Evolutionary conservation across 257 asterid genomes (phyloP).

Genomic region (Fraxinus quadrangulata): DNA sequence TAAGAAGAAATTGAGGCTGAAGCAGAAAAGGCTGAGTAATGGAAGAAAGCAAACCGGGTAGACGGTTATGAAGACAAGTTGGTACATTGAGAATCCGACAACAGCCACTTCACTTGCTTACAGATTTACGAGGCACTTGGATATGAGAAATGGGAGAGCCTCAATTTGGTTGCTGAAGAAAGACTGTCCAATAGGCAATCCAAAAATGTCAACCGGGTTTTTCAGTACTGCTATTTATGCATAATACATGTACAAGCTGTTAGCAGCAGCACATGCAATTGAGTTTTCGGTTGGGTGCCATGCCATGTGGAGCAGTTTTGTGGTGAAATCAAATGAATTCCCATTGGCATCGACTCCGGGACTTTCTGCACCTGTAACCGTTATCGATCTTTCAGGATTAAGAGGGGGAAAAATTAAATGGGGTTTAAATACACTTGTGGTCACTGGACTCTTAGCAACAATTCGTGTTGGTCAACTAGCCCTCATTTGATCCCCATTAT

Average conservation of each 20-base stretch:
- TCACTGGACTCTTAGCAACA: neutral
- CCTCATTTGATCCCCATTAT: too few species aligned
- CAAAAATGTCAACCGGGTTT: slow-evolving; percentile 34
- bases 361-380: slow-evolving; percentile 63
- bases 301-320: slow-evolving; percentile 79
- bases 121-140: slow-evolving; percentile 40
- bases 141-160: slow-evolving; percentile 34
- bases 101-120: slow-evolving; percentile 22
- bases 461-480: neutral
- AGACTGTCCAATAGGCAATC: slow-evolving; percentile 34
- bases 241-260: slow-evolving; percentile 82
- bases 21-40: slow-evolving; percentile 30
- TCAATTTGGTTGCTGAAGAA: slow-evolving; percentile 28
- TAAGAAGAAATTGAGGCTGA: slow-evolving; percentile 31
- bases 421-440: neutral
- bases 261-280: slow-evolving; percentile 83
- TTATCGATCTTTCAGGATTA: slow-evolving; percentile 1
- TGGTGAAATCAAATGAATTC: slow-evolving; percentile 72
- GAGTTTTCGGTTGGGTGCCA: slow-evolving; percentile 88
- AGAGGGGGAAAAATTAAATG: neutral
- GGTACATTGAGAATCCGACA: slow-evolving; percentile 34
- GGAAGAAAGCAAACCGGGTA: slow-evolving; percentile 15
- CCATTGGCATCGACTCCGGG: slow-evolving; percentile 65
- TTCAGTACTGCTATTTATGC: slow-evolving; percentile 40
- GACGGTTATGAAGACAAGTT: slow-evolving; percentile 32